A percentile compares a stretch with the other conserved stretches of the same genome.
These are phyloP conservation scores for Lanmaoa rubissima DNA, from an alignment of 768 basidiomycete genomes.

Conservation along the genomic window DNA sequence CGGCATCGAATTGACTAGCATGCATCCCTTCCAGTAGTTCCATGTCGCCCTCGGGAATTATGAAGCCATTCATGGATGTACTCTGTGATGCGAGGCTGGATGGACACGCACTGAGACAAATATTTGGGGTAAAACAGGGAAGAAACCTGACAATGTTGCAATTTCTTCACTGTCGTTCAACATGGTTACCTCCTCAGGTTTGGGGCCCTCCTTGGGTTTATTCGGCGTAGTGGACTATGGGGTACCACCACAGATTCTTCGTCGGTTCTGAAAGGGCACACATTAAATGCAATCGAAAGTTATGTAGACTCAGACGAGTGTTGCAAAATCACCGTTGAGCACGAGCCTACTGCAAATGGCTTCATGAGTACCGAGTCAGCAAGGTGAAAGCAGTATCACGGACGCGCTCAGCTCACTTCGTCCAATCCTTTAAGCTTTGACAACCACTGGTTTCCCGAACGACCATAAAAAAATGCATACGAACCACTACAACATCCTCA, in stretches of 20 bases:
- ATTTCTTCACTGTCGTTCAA: constrained; percentile 39
- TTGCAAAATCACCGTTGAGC: neutral
- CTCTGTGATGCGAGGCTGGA: constrained; percentile 22
- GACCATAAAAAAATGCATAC: constrained; percentile 5
- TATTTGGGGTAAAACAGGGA: neutral
- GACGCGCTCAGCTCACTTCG: neutral
- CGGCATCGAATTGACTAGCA: constrained; percentile 40
- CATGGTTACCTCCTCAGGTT: constrained; percentile 9
- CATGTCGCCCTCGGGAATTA: constrained; percentile 20
- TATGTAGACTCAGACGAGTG: neutral
- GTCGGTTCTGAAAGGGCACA: constrained; percentile 41
- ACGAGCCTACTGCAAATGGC: constrained; percentile 9
- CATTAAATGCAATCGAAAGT: neutral
- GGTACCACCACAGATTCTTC: constrained; percentile 77
- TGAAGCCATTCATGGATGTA: constrained; percentile 11
- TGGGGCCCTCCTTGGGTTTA: constrained; percentile 9
- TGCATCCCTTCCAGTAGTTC: constrained; percentile 26
- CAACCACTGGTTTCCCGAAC: neutral
- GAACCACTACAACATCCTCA: constrained; percentile 67
- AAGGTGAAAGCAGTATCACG: neutral
- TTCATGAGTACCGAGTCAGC: constrained; percentile 25
- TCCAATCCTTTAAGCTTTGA: neutral
- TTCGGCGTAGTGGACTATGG: constrained; percentile 20
- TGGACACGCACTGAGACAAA: neutral
- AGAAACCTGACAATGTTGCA: constrained; percentile 52